Evolutionary conservation across 768 basidiomycete species (phyloP).

Genomic region (Nevesoporus exiguus): DNA sequence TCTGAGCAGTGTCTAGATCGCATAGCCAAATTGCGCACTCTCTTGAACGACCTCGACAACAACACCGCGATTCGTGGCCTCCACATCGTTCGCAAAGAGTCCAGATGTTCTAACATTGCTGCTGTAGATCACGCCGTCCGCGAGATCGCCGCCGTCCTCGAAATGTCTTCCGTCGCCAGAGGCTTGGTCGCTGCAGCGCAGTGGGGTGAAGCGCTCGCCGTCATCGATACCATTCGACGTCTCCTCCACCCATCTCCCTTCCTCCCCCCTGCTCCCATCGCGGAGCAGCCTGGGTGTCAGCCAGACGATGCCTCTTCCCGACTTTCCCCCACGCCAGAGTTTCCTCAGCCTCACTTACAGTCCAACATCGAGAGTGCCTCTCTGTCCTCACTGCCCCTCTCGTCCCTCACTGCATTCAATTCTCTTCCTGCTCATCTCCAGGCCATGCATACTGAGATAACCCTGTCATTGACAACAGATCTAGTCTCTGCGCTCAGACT

Average conservation of each 20-base stretch:
- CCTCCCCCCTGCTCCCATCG: slow-evolving; percentile 2
- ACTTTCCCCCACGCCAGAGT: slow-evolving; percentile 38
- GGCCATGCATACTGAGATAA: slow-evolving; percentile 71
- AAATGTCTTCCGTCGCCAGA: slow-evolving; percentile 70
- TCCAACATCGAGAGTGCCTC: slow-evolving; percentile 25
- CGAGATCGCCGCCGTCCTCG: slow-evolving; percentile 66
- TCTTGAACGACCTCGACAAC: slow-evolving; percentile 74
- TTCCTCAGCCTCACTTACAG: slow-evolving; percentile 13
- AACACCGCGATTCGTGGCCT: slow-evolving; percentile 78
- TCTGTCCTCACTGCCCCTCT: slow-evolving; percentile 50
- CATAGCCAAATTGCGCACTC: slow-evolving; percentile 65
- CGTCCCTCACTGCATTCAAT: slow-evolving; percentile 67
- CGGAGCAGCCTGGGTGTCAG: slow-evolving; percentile 7
- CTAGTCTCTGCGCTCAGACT: slow-evolving; percentile 65
- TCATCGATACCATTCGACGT: slow-evolving; percentile 64
- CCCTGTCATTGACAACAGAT: slow-evolving; percentile 71
- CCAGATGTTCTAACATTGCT: slow-evolving; percentile 56
- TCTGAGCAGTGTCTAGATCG: slow-evolving; percentile 78
- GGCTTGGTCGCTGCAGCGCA: slow-evolving; percentile 80
- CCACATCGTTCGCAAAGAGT: slow-evolving; percentile 63
- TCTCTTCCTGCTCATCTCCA: slow-evolving; percentile 72
- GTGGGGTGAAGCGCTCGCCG: slow-evolving; percentile 79
- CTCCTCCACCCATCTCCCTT: slow-evolving; percentile 43
- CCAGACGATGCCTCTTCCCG: slow-evolving; percentile 24
- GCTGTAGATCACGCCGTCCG: slow-evolving; percentile 59